These are phyloP conservation scores for Trypanosoma rangeli DNA, from an alignment of 208 protist species.

Conservation along the genomic window DNA sequence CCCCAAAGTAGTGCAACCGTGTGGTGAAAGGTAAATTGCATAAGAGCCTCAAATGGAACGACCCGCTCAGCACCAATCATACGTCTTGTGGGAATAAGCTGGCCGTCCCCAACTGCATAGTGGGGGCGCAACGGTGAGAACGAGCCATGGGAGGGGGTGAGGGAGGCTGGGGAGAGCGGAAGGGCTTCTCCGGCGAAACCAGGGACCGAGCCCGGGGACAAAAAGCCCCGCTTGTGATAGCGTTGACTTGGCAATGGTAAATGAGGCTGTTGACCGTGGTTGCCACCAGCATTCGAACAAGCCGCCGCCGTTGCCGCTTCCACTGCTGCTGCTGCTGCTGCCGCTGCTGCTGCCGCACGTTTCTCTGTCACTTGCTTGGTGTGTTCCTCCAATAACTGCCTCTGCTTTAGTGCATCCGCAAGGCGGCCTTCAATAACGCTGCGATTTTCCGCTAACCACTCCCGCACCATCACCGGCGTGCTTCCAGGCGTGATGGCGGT, in stretches of 20 bases:
- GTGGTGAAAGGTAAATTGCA: conserved; percentile 79
- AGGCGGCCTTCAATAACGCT: conserved; percentile 18
- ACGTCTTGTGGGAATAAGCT: neutral
- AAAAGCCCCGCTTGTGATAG: conserved; percentile 19
- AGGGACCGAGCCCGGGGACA: conserved; percentile 2
- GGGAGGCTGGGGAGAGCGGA: neutral
- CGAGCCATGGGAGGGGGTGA: neutral
- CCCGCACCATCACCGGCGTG: conserved; percentile 15
- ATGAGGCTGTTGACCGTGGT: neutral
- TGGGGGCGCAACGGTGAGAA: neutral
- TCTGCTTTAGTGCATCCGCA: neutral
- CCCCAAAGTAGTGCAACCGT: conserved; percentile 70
- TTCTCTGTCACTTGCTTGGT: neutral
- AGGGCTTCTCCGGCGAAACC: neutral
- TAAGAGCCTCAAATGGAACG: conserved; percentile 61
- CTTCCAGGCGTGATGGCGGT: conserved; percentile 5
- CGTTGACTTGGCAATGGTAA: conserved; percentile 6
- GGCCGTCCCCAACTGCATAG: neutral
- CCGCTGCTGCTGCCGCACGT: neutral
- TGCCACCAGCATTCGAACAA: neutral
- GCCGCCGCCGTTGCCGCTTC: neutral
- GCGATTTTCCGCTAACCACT: conserved; percentile 16
- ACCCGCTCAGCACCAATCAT: conserved; percentile 23
- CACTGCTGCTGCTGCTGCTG: neutral
- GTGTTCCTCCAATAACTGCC: conserved; percentile 7